These are phyloP conservation scores for Cornus suecica DNA, from an alignment of 148 eudicot species.

Conservation along the genomic window DNA sequence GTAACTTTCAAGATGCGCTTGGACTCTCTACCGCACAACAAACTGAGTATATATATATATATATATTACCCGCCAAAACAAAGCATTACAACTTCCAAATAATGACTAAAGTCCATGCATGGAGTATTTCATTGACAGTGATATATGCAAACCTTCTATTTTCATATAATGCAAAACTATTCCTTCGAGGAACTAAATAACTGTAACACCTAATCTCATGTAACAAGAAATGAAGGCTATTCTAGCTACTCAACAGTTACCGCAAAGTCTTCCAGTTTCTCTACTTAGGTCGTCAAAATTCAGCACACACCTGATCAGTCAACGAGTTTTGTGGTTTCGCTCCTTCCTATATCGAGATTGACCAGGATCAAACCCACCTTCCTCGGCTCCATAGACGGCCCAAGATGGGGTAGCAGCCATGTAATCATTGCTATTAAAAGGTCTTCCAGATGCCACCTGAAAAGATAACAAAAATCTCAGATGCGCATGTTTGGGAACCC, in stretches of 20 bases:
- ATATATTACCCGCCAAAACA: background rate
- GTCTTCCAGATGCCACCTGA: conserved; percentile 83
- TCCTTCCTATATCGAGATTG: conserved; percentile 79
- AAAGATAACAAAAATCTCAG: conserved; percentile 5
- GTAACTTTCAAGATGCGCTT: no score
- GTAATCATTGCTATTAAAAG: conserved; percentile 77
- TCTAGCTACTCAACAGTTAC: background rate
- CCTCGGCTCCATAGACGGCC: conserved; percentile 95
- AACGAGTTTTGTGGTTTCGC: conserved; percentile 60
- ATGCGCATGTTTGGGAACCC: background rate
- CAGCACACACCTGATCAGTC: conserved; percentile 9
- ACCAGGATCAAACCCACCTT: conserved; percentile 93
- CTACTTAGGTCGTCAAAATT: conserved; percentile 5
- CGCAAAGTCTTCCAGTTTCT: background rate
- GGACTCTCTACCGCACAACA: background rate
- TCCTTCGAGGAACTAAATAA: background rate
- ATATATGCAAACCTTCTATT: background rate
- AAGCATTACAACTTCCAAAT: background rate
- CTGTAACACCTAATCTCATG: background rate
- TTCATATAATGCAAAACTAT: background rate
- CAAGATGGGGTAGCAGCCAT: conserved; percentile 88
- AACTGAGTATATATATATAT: no score
- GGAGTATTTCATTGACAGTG: background rate
- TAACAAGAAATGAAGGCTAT: background rate
- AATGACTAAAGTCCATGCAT: background rate